These are phyloP conservation scores for Durio zibethinus DNA, from an alignment of 345 rosid species.

Conservation along the genomic window DNA sequence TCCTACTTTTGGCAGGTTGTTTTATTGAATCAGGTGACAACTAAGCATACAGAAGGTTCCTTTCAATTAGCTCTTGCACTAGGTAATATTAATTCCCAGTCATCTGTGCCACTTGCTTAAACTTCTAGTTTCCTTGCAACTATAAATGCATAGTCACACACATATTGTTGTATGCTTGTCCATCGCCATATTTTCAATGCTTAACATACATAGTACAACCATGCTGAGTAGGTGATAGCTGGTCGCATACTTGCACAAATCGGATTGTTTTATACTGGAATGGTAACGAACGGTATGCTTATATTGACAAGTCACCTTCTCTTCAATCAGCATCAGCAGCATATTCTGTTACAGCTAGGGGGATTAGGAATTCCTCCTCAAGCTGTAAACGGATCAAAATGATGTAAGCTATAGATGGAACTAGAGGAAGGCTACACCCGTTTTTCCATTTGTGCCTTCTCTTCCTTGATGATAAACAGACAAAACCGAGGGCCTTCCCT, in stretches of 20 bases:
- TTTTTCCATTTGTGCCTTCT: background rate
- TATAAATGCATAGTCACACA: background rate
- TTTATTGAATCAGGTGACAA: constrained; percentile 85
- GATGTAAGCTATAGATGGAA: constrained; percentile 35
- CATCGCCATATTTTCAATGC: background rate
- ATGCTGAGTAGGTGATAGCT: constrained; percentile 70
- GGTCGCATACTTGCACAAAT: constrained; percentile 93
- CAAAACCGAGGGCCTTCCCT: background rate
- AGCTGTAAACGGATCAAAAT: constrained; percentile 55
- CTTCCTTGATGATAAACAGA: constrained; percentile 10
- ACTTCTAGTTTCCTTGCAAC: background rate
- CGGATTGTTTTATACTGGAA: constrained; percentile 85
- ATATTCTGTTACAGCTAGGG: constrained; percentile 65
- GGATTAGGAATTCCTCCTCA: constrained; percentile 59
- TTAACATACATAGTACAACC: constrained; percentile 6
- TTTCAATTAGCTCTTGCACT: constrained; percentile 80
- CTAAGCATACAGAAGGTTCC: constrained; percentile 71
- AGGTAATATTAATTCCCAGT: constrained; percentile 40
- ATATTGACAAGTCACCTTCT: constrained; percentile 83
- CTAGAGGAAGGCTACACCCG: background rate
- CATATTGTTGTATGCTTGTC: background rate
- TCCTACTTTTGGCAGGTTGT: constrained; percentile 56
- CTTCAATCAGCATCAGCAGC: constrained; percentile 82
- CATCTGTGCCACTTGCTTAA: background rate
- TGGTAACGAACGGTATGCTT: constrained; percentile 68